These are phyloP conservation scores for Diplodia intermedia DNA, from an alignment of 2,329 filamentous ascomycete genomes.

Conservation along the genomic window DNA sequence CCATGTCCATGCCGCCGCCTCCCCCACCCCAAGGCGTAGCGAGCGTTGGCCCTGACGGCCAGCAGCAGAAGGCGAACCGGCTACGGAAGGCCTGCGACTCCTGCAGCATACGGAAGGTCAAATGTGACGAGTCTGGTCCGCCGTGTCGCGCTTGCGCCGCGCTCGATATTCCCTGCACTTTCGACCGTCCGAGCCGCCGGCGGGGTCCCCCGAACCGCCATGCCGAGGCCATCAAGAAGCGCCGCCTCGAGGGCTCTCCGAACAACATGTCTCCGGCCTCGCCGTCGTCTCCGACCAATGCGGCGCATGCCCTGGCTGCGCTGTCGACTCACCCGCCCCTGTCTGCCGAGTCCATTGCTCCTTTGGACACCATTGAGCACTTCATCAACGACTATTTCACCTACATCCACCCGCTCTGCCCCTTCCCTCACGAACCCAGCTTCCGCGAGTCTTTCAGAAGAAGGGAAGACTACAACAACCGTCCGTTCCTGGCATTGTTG, in stretches of 20 bases:
- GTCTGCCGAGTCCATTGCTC: slow-evolving; percentile 73
- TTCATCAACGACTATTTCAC: slow-evolving; percentile 84
- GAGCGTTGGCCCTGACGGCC: slow-evolving; percentile 30
- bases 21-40: slow-evolving; percentile 28
- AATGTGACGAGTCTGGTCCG: slow-evolving; percentile 70
- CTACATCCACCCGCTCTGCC: slow-evolving; percentile 77
- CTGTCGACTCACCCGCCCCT: slow-evolving; percentile 57
- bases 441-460: slow-evolving; percentile 73
- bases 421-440: slow-evolving; percentile 80
- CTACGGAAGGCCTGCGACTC: slow-evolving; percentile 52
- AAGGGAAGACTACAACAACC: slow-evolving; percentile 70
- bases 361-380: slow-evolving; percentile 70
- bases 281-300: slow-evolving; percentile 60
- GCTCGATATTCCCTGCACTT: slow-evolving; percentile 72
- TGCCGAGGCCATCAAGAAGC: slow-evolving; percentile 70
- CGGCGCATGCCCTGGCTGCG: slow-evolving; percentile 60
- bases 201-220: slow-evolving; percentile 71
- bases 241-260: slow-evolving; percentile 58
- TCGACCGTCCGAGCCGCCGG: slow-evolving; percentile 67
- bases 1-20: slow-evolving; percentile 30
- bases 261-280: slow-evolving; percentile 52
- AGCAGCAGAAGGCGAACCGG: slow-evolving; percentile 46
- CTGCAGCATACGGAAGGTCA: slow-evolving; percentile 53
- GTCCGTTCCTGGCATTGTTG: slow-evolving; percentile 72
- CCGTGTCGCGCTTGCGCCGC: slow-evolving; percentile 70